These are phyloP conservation scores for Apiospora hydei DNA, from an alignment of 2,329 filamentous ascomycete species.

Conservation along the genomic window DNA sequence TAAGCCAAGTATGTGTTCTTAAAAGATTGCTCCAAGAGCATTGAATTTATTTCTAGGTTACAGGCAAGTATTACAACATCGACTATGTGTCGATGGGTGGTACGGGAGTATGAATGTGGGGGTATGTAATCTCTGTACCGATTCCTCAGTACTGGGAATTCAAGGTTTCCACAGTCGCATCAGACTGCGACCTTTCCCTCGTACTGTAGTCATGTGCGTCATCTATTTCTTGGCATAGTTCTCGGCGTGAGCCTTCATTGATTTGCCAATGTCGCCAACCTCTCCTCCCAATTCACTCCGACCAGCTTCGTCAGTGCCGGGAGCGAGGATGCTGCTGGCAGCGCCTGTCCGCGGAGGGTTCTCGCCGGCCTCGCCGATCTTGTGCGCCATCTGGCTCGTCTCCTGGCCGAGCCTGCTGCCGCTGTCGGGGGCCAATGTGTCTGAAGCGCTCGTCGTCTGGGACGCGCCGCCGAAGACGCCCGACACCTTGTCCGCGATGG, in stretches of 20 bases:
- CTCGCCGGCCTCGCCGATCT: not conserved
- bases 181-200: not conserved
- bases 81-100: not conserved
- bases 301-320: not conserved
- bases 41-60: not conserved
- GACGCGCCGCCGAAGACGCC: conserved; percentile 3
- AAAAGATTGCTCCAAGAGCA: not conserved
- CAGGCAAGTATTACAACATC: not conserved
- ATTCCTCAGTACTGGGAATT: not conserved
- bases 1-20: too few relatives aligned
- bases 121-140: not conserved
- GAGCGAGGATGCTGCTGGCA: conserved; percentile 2
- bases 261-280: not conserved
- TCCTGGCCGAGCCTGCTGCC: conserved; percentile 20
- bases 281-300: not conserved
- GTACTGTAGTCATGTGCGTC: not conserved
- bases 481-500: conserved; percentile 19
- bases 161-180: not conserved
- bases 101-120: not conserved
- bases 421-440: not conserved
- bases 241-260: not conserved
- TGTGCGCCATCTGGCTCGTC: conserved; percentile 5
- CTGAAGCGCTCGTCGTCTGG: conserved; percentile 1
- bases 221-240: not conserved
- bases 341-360: not conserved